Conservation (phyloP, 2,329 filamentous ascomycete species). For the Microcyclospora tardicrescens region DNA sequence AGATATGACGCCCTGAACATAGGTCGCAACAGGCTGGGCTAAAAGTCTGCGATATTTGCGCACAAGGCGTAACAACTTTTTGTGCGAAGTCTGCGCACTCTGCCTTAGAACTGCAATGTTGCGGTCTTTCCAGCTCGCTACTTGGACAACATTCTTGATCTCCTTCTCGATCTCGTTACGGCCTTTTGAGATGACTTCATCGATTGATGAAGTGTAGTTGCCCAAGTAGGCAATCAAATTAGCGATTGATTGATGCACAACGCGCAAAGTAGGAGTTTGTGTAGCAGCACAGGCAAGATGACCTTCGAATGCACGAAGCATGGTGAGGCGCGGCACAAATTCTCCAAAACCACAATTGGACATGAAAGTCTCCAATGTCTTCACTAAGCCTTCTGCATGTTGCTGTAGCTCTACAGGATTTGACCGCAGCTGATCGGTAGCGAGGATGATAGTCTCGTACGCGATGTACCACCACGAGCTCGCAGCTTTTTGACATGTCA, state of each 20-base stretch:
- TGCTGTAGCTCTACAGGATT: constrained; percentile 32
- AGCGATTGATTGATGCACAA: constrained; percentile 51
- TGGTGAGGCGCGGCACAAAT: constrained; percentile 53
- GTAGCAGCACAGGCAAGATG: constrained; percentile 51
- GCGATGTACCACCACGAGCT: constrained; percentile 94
- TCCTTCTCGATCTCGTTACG: constrained; percentile 70
- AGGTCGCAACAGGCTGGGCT: constrained; percentile 56
- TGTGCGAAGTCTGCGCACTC: constrained; percentile 79
- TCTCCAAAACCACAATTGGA: constrained; percentile 68
- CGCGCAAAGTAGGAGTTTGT: constrained; percentile 40
- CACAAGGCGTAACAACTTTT: constrained; percentile 82
- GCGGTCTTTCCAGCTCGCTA: constrained; percentile 96
- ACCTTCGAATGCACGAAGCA: constrained; percentile 48
- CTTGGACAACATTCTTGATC: constrained; percentile 80
- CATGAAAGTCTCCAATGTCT: constrained; percentile 68
- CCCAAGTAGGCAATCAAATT: constrained; percentile 69
- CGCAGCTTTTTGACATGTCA: constrained; percentile 63
- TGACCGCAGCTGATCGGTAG: constrained; percentile 3
- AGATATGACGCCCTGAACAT: constrained; percentile 28
- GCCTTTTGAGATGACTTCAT: constrained; percentile 53
- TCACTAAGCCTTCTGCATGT: constrained; percentile 58
- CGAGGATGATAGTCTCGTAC: constrained; percentile 75
- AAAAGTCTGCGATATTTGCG: constrained; percentile 76
- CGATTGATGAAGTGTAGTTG: constrained; percentile 54
- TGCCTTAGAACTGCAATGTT: constrained; percentile 83